These are phyloP conservation scores for Atalantia buxifolia DNA, from an alignment of 345 rosid genomes.

Conservation along the genomic window DNA sequence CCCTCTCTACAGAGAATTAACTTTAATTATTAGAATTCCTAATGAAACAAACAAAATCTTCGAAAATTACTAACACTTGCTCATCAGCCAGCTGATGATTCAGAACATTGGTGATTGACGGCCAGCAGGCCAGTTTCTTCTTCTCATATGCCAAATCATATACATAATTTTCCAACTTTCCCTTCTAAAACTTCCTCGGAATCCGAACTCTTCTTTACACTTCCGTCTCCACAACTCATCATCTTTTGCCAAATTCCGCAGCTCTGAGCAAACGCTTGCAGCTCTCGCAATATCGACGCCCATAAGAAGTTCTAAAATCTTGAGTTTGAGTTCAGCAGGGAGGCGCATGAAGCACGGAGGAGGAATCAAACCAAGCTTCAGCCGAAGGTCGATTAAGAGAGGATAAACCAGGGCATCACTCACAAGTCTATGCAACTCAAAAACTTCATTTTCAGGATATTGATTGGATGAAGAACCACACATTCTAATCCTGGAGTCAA, in stretches of 20 bases:
- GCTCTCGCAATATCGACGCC: constrained; percentile 17
- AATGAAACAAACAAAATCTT: no score
- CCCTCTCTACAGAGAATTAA: no score
- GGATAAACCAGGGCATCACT: constrained; percentile 20
- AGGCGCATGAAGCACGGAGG: constrained; percentile 20
- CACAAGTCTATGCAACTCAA: constrained; percentile 22
- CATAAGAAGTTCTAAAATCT: constrained; percentile 14
- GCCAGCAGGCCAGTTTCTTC: background rate
- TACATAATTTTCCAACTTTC: background rate
- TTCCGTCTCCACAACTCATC: constrained; percentile 27
- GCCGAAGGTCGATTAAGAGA: constrained; percentile 16
- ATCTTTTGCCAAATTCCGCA: constrained; percentile 14
- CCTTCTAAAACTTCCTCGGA: no score
- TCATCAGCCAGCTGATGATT: no score
- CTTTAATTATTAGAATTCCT: no score
- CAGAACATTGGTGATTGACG: no score
- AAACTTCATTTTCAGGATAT: constrained; percentile 9
- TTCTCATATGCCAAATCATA: background rate
- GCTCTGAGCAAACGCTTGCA: constrained; percentile 22
- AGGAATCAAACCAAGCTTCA: constrained; percentile 7
- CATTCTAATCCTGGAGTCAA: background rate
- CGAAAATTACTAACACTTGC: no score
- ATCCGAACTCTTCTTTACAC: constrained; percentile 6
- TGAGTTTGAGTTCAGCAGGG: constrained; percentile 13
- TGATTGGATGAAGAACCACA: background rate